Evolutionary conservation across 257 asterid species (phyloP).

Genomic region (Nyctanthes arbortristis): DNA sequence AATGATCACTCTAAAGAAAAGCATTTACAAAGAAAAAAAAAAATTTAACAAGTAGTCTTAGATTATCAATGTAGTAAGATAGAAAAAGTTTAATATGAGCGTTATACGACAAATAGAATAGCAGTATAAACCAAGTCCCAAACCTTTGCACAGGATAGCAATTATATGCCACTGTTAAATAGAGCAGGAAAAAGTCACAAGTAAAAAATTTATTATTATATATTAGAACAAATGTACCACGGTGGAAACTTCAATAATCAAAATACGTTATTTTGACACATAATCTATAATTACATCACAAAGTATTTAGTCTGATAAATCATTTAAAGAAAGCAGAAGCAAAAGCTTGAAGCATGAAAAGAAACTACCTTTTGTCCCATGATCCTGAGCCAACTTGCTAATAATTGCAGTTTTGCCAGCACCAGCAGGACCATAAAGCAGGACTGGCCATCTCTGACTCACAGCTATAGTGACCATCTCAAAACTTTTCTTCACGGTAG

Average conservation of each 20-base stretch:
- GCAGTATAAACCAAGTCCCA: too few species aligned
- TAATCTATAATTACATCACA: too few species aligned
- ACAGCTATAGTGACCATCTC: slow-evolving; percentile 83
- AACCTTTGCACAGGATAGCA: too few species aligned
- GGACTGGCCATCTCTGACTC: slow-evolving; percentile 96
- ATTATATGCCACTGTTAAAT: too few species aligned
- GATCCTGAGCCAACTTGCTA: slow-evolving; percentile 56
- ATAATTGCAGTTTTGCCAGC: slow-evolving; percentile 84
- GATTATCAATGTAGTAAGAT: not conserved
- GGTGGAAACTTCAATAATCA: too few species aligned
- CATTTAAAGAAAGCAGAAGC: too few species aligned
- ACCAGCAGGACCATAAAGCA: slow-evolving; percentile 92
- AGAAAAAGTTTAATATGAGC: not conserved
- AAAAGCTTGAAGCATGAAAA: slow-evolving; percentile 1
- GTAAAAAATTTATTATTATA: too few species aligned
- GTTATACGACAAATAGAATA: not conserved
- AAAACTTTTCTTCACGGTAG: slow-evolving; percentile 61
- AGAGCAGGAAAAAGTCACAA: too few species aligned
- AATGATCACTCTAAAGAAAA: not conserved
- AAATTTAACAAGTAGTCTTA: not conserved
- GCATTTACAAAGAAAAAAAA: not conserved
- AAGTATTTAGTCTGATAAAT: too few species aligned
- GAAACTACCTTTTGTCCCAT: slow-evolving; percentile 64
- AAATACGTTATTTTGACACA: too few species aligned
- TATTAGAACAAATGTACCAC: too few species aligned